phyloP scores from a whole-genome alignment of 2,329 filamentous ascomycete species.

The Ramularia collo-cygni region DNA sequence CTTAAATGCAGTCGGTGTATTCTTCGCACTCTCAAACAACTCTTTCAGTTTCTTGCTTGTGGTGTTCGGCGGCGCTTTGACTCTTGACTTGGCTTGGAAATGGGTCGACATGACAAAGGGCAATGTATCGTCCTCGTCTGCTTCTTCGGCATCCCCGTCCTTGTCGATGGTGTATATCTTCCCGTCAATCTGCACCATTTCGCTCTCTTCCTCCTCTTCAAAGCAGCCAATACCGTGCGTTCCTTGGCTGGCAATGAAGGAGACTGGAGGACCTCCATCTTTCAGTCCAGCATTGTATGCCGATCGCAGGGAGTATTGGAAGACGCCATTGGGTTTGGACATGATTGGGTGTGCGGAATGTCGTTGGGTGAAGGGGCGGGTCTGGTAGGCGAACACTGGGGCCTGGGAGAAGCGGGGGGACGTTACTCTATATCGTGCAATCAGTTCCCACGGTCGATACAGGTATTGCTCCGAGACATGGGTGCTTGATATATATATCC shows the following conservation, averaged over 20 bases:
- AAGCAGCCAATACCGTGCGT: slow-evolving; percentile 39
- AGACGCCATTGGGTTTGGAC: slow-evolving; percentile 40
- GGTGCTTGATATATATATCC: too few relatives aligned
- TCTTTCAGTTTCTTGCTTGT: slow-evolving; percentile 22
- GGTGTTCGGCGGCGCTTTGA: slow-evolving; percentile 22
- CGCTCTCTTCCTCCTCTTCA: slow-evolving; percentile 24
- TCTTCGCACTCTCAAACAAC: slow-evolving; percentile 27
- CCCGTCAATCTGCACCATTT: slow-evolving; percentile 33
- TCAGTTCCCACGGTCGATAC: too few relatives aligned
- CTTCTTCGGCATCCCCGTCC: slow-evolving; percentile 27
- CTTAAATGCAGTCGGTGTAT: slow-evolving; percentile 37
- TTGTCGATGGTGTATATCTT: slow-evolving; percentile 29
- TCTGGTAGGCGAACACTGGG: too few relatives aligned
- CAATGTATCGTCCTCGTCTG: slow-evolving; percentile 30
- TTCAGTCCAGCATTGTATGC: slow-evolving; percentile 34
- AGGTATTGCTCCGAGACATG: too few relatives aligned
- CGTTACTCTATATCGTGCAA: too few relatives aligned
- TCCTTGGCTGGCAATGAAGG: slow-evolving; percentile 36
- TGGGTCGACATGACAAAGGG: slow-evolving; percentile 38
- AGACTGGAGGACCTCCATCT: slow-evolving; percentile 28
- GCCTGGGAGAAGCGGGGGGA: too few relatives aligned
- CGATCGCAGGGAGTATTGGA: slow-evolving; percentile 36
- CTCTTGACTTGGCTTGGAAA: slow-evolving; percentile 32
- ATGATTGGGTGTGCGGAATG: slow-evolving; percentile 16
- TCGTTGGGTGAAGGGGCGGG: slow-evolving; percentile 5